A percentile compares a stretch with the other conserved stretches of the same genome.
Evolutionary conservation across 2,329 filamentous ascomycete species (phyloP).

Genomic region (Ceratocystis albifundus): DNA sequence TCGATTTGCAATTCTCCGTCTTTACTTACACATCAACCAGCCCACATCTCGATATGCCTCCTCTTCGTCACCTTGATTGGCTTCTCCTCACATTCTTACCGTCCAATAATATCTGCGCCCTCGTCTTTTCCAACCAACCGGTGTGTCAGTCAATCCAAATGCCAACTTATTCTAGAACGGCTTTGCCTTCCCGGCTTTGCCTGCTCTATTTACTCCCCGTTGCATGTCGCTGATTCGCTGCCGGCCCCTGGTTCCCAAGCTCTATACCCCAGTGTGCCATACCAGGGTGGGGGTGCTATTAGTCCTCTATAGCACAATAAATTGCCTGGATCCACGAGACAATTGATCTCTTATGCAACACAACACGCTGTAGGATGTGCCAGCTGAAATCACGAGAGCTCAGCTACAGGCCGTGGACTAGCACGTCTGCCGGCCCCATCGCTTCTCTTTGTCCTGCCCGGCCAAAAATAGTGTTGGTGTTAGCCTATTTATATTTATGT

Average conservation of each 20-base stretch:
- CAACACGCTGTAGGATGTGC: not conserved
- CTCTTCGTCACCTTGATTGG: too few species aligned
- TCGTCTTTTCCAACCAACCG: too few species aligned
- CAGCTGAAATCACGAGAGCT: not conserved
- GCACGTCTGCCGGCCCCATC: not conserved
- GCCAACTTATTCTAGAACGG: not conserved
- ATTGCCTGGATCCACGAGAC: not conserved
- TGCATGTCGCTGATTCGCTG: not conserved
- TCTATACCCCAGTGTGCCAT: not conserved
- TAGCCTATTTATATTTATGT: too few species aligned
- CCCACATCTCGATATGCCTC: too few species aligned
- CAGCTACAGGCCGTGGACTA: not conserved
- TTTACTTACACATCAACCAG: too few species aligned
- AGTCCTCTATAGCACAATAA: not conserved
- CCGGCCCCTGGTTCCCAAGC: not conserved
- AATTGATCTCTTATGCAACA: conserved; percentile 1
- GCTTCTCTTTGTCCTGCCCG: not conserved
- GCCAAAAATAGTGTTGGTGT: not conserved
- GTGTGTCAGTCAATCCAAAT: not conserved
- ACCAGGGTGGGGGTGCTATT: not conserved
- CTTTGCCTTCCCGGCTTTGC: not conserved
- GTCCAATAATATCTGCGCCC: too few species aligned
- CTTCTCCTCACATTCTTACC: too few species aligned
- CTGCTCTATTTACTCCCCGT: not conserved
- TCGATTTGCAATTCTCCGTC: too few species aligned